Evolutionary conservation across 176 grass and related monocot genomes (phyloP).

Genomic region (Microstegium vimineum): DNA sequence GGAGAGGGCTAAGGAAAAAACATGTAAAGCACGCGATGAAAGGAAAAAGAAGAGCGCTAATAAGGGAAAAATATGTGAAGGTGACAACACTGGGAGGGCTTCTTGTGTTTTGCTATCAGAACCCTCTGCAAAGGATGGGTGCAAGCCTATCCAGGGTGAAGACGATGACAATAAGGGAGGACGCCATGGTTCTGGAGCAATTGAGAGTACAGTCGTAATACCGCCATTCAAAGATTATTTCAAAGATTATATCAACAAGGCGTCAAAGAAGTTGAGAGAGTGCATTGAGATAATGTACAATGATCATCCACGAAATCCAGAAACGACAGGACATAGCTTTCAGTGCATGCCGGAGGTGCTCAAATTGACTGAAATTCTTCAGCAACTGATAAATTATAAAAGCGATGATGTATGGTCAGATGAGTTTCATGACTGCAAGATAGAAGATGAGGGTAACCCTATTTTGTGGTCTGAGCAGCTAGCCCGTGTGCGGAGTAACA

Average conservation of each 20-base stretch:
- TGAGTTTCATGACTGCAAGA: slow-evolving; percentile 7
- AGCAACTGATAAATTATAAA: slow-evolving; percentile 9
- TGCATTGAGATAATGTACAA: slow-evolving; percentile 8
- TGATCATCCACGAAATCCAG: slow-evolving; percentile 39
- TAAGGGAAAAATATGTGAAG: not conserved
- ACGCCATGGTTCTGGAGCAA: not conserved
- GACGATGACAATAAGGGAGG: not conserved
- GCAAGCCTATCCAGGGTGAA: not conserved
- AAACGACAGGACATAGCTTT: slow-evolving; percentile 23
- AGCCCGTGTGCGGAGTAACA: not conserved
- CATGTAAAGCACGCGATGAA: too few species aligned
- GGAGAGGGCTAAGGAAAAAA: not conserved
- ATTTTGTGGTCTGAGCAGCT: slow-evolving; percentile 9
- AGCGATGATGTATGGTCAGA: slow-evolving; percentile 21
- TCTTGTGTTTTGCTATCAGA: not conserved
- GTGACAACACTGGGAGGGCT: not conserved
- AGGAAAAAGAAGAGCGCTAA: not conserved
- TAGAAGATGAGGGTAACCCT: slow-evolving; percentile 16
- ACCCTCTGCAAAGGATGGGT: not conserved
- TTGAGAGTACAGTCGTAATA: not conserved
- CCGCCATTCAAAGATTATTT: slow-evolving; percentile 24
- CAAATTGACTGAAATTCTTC: slow-evolving; percentile 22
- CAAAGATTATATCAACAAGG: not conserved
- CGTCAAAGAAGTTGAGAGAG: not conserved
- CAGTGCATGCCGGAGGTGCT: slow-evolving; percentile 32